These are phyloP conservation scores for Naematelia aurantialba DNA, from an alignment of 768 basidiomycete species.

Conservation along the genomic window DNA sequence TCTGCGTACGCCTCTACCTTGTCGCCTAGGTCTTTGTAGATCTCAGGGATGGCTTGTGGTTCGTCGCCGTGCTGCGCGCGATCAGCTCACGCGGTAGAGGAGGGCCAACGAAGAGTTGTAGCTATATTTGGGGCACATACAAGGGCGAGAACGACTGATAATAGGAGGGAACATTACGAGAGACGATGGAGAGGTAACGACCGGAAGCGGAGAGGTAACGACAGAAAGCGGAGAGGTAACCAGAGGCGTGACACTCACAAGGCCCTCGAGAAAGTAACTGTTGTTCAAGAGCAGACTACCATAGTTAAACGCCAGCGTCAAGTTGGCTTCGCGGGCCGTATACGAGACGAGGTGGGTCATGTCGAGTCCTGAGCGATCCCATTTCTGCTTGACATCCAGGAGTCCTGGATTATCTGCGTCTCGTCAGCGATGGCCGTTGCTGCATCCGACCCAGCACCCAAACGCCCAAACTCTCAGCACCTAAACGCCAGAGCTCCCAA, in stretches of 20 bases:
- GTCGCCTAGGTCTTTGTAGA: slow-evolving; percentile 27
- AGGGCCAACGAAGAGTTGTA: too few relatives aligned
- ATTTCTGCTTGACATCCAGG: slow-evolving; percentile 33
- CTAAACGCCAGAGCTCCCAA: neutral
- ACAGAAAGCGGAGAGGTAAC: neutral
- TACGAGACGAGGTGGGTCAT: slow-evolving; percentile 55
- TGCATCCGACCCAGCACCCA: neutral
- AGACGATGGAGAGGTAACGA: neutral
- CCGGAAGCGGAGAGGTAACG: neutral
- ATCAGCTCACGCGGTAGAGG: slow-evolving; percentile 5
- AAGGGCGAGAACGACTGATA: neutral
- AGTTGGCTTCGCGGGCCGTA: slow-evolving; percentile 59
- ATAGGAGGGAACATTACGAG: neutral
- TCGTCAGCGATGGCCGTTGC: too few relatives aligned
- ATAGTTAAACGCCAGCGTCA: slow-evolving; percentile 78
- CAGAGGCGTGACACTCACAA: slow-evolving; percentile 59
- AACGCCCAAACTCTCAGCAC: too few relatives aligned
- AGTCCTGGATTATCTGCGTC: slow-evolving; percentile 45
- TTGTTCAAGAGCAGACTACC: slow-evolving; percentile 91
- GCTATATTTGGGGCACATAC: too few relatives aligned
- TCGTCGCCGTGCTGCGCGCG: slow-evolving; percentile 21
- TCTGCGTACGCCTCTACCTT: slow-evolving; percentile 45
- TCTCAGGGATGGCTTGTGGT: slow-evolving; percentile 18
- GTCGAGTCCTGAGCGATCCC: slow-evolving; percentile 38
- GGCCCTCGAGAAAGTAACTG: slow-evolving; percentile 80